Base-by-base conservation (phyloP, 768 basidiomycete species). In the Leucocoprinus sp. region DNA sequence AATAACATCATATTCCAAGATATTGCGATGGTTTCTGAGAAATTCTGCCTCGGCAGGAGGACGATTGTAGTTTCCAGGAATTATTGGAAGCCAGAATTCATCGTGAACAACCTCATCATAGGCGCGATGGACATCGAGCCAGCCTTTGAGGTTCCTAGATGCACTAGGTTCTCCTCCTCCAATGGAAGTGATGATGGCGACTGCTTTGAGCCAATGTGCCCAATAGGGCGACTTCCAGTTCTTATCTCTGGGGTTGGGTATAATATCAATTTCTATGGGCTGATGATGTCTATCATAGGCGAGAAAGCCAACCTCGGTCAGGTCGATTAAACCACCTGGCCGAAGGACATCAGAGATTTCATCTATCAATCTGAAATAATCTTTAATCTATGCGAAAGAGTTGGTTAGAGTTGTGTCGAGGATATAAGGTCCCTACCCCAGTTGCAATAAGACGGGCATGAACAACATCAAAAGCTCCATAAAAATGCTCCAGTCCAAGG, bases 401-500 rank as follows among this genome's bases (percentile, higher is more conserved):
- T 34, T 5, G 43, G 52, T 54, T 38, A 42, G 43, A 50, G 37
- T 53, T 39, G n/a, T n/a, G n/a, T n/a, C n/a, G n/a, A n/a, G n/a
- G n/a, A 21, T 15, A 42, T 9, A 27, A 37, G 4, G 46, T 42
- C 66, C 83, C 57, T 55, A 87, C 86, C 28, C 87, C 87, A 18
- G 83, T 77, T 2, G 80, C 72, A 47, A 89, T 73, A 29, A 88
- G 72, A 18, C 81, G 78, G 24, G 76, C 74, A 55, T 88, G 85
- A 0, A 83, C 82, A 12, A 82, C 80, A 54, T 89, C 74, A 63
- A 88, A 89, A 49, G 80, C 74, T 8, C 80, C 80, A 55, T 82
- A 85, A 59, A 80, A 88, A 63, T 90, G 87, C 53, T 88, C 84
- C 18, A 90, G 65, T 2, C 87, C 86, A 14, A 88, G 75, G 62